Evolutionary conservation across 225 moss, liverwort and hornwort genomes (phyloP), one percentile per base, ranked within the genome.

Genomic region (Polytrichum formosum): DNA sequence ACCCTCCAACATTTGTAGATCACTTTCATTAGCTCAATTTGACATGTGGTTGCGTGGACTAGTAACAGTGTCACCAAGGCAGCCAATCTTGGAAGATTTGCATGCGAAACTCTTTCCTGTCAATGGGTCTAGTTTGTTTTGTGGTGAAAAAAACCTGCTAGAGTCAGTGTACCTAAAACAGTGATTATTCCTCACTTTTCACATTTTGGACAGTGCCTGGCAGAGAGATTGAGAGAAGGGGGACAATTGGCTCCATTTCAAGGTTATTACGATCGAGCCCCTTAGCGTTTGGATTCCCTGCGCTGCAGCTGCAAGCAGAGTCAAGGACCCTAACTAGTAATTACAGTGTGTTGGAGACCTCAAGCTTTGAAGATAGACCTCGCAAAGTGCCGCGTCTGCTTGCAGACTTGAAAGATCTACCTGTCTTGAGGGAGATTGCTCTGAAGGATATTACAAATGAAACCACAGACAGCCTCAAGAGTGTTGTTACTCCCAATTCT

Each of bases 361-460:
- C 72, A 5, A 72, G 72, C 63, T 64, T 72, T 23, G 72, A 65
- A 9, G 72, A 72, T 27, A 53, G 64, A 21, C 64, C 64, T 21
- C 53, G 53, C 27, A 64, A 65, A 28, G 4, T 54, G 6, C 72
- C 64, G 0, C 54, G 53, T 26, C 19, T 72, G 54, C 55, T 64
- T 5, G 10, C 64, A 5, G 72, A 72, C n/a, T 25, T 65, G 54
- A 65, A 72, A 10, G 72, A 72, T 22, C 26, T 72, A 28, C 72
- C 72, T 26, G 53, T 56, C 6, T 29, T 65, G 28, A 25, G n/a
- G 53, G 64, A 72, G 27, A 64, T 72, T 7, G 64, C 54, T 28
- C 71, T 71, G 10, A 71, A 71, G 46, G 71, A 71, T 20, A 71
- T 71, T 23, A 72, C 63, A 19, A 72, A 65, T 55, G 72, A 65